These are phyloP conservation scores for Hypoxylon sp. DNA, from an alignment of 2,329 filamentous ascomycete genomes.

Conservation along the genomic window DNA sequence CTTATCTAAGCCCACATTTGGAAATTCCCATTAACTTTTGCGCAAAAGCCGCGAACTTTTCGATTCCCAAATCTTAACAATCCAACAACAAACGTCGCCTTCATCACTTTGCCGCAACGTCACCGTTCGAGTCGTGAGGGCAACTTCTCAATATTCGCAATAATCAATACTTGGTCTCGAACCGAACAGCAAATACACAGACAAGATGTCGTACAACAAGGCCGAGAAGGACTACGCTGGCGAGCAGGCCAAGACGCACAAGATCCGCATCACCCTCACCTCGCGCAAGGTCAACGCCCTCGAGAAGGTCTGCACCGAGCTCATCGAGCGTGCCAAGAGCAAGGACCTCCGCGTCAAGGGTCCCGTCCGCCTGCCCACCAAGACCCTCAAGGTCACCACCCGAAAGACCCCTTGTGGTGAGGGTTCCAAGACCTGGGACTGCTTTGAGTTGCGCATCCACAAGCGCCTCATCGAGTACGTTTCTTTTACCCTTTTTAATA, in stretches of 20 bases:
- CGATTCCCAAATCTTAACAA: conserved; percentile 41
- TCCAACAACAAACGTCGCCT: conserved; percentile 56
- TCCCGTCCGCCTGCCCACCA: conserved; percentile 96
- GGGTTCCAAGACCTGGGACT: conserved; percentile 99
- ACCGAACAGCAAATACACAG: conserved; percentile 54
- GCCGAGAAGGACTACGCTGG: conserved; percentile 87
- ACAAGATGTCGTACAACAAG: conserved; percentile 94
- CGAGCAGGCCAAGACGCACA: conserved; percentile 83
- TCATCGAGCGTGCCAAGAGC: conserved; percentile 97
- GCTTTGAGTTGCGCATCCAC: conserved; percentile 99
- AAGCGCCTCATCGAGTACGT: conserved; percentile 95
- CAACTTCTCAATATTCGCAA: conserved; percentile 37
- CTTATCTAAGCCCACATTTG: conserved; percentile 44
- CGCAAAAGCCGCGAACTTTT: conserved; percentile 37
- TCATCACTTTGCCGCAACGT: conserved; percentile 87
- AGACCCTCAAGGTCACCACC: conserved; percentile 96
- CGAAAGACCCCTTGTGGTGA: conserved; percentile 99
- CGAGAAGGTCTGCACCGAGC: conserved; percentile 98
- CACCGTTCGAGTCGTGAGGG: conserved; percentile 87
- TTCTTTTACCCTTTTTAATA: background rate
- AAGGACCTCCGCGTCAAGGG: conserved; percentile 99
- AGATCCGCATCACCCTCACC: conserved; percentile 98
- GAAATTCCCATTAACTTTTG: conserved; percentile 22
- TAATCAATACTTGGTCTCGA: conserved; percentile 24
- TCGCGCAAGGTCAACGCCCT: conserved; percentile 94